Evolutionary conservation across 345 rosid species (phyloP), one percentile per base, ranked within the genome.

Genomic region (Murraya paniculata): DNA sequence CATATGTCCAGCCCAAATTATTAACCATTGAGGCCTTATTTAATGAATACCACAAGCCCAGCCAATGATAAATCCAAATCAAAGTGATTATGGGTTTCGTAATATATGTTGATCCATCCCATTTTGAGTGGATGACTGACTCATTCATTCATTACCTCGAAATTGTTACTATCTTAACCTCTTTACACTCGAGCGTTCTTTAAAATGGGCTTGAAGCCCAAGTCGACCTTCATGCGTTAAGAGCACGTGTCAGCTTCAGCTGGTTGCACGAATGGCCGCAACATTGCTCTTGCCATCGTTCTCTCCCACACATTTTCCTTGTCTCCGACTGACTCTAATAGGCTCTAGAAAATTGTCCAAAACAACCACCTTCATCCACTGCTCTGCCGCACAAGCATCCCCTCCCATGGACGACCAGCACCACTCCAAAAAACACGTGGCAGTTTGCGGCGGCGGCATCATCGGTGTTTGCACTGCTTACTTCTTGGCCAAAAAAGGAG

Each of bases 381-480:
- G 72, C 75, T 76, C 55, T 13, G 65, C 81, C 68, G 73, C 90
- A 2, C 68, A 45, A 13, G 18, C 58, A 13, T 64, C 84, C 14
- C 48, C 71, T 38, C 2, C 83, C 39, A 80, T 83, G 84, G 89
- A 87, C 3, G 89, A 86, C 2, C 75, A 60, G 2, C 67, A 61
- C 13, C 76, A 45, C 18, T 74, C 68, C 5, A 64, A 73, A 0
- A 93, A 83, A 69, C 92, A 88, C 6, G 89, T 88, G 28, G 86
- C 85, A 4, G 92, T 95, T 10, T 90, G 93, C 80, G 98, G 97
- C 25, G 97, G 94, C 21, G 98, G 98, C 4, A 82, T 93, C 19
- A 93, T 93, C 81, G 98, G 98, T 7, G 97, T 95, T 7, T 95
- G 94, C 87, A 86, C 94, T 27, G 94, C 97, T 61, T 95, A 90